Conservation (phyloP, 768 basidiomycete genomes). For the Hygrocybe coccinea region DNA sequence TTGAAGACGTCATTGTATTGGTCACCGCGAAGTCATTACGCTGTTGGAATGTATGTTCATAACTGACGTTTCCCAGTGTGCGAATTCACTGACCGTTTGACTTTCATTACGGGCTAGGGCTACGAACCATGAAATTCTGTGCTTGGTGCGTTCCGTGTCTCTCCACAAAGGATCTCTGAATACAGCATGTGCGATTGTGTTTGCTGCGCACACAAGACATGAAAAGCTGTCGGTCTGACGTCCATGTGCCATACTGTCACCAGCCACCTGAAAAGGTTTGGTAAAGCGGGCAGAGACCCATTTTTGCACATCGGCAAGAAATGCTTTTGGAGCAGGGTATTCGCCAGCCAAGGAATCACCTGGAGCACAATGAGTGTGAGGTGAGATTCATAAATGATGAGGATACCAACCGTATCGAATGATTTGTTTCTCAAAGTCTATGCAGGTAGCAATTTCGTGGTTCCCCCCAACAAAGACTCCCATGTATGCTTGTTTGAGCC, state of each 20-base stretch:
- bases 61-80: too few species aligned
- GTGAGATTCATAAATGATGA: too few species aligned
- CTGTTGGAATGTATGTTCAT: too few species aligned
- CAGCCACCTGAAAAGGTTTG: background rate
- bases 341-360: background rate
- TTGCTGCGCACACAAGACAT: slow-evolving; percentile 17
- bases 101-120: background rate
- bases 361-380: too few species aligned
- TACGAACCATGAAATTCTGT: background rate
- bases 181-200: slow-evolving; percentile 18
- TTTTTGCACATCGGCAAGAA: background rate
- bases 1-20: too few species aligned
- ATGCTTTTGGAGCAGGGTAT: background rate
- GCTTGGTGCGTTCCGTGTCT: background rate
- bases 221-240: slow-evolving; percentile 18
- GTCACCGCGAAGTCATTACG: too few species aligned
- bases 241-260: background rate
- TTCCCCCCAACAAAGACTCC: background rate
- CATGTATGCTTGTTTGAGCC: background rate
- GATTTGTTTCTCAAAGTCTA: background rate
- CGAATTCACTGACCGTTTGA: background rate
- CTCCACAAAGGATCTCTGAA: background rate
- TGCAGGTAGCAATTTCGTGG: background rate
- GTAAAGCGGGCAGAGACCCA: background rate
- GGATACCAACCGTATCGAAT: background rate